Evolutionary conservation across 495 filamentous ascomycete genomes (phyloP), one percentile per base, ranked within the genome.

Genomic region (Neurospora sp.): DNA sequence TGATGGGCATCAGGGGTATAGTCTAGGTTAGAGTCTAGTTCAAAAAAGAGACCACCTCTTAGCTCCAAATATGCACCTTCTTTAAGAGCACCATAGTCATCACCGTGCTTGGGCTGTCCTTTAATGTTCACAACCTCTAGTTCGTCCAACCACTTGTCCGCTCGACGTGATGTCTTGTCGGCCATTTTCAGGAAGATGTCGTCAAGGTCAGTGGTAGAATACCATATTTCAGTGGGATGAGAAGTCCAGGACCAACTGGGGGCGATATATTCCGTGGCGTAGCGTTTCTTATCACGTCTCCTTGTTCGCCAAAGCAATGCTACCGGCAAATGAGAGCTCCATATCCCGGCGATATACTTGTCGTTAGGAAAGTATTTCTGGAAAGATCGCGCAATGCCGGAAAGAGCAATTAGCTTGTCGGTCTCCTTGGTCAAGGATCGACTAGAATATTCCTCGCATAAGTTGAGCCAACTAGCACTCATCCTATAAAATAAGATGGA

Each of bases 381-480:
- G 10, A 16, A 62, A 0, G 54, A 62, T 62, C 0, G 23, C 12
- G 54, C 54, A 1, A 62, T 62, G 2, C 54, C 54, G 2, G 54
- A 62, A 12, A 62, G 23, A 31, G 54, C 54, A 2, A 1, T 0
- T 7, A 62, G 54, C 54, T 14, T 62, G 23, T 62, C 54, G 54
- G 54, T 62, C 5, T 7, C 23, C 0, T 62, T 14, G 0, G 23
- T 31, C 54, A 62, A 8, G 3, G 1, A 31, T 7, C 54, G 12
- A 4, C 0, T 0, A 0, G 54, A 62, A 31, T 62, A 62, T 0
- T 62, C 54, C 5, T 0, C 0, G 12, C 0, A 31, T 62, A 62
- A 0, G 0, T 8, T 0, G 6, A 31, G 12, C 54, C 54, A 62
- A 0, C 23, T 0, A 16, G 0, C 0, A 0, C 0, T 62, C 54